Percentiles rank a stretch among this genome's conserved stretches.
phyloP scores from a whole-genome alignment of 345 rosid genomes.

The Eucalyptus regnans region DNA sequence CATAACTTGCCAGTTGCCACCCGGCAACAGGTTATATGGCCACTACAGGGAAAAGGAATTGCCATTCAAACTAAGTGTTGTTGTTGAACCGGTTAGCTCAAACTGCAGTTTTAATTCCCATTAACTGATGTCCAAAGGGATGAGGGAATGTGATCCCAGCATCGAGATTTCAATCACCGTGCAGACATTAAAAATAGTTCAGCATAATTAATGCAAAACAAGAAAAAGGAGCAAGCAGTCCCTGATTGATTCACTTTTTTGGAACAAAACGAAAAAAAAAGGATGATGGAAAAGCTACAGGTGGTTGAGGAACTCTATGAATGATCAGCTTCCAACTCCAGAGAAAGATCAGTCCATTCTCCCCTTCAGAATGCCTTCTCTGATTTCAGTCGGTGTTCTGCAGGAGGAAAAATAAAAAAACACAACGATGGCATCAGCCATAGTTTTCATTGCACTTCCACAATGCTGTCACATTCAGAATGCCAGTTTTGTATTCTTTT shows the following conservation, averaged over 20 bases:
- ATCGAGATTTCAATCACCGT: not conserved
- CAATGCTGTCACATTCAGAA: not conserved
- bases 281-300: not conserved
- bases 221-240: not conserved
- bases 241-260: not conserved
- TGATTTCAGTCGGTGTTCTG: slow-evolving; percentile 86
- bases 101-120: not conserved
- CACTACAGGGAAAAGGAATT: not conserved
- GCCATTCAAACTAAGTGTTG: not conserved
- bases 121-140: not conserved
- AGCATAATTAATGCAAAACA: not conserved
- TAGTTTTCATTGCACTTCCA: not conserved
- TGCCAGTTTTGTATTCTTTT: not conserved
- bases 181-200: not conserved
- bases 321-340: not conserved
- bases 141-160: not conserved
- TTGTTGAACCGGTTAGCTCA: not conserved
- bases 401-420: not conserved
- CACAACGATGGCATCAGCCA: not conserved
- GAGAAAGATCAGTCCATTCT: slow-evolving; percentile 67
- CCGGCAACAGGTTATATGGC: not conserved
- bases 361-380: slow-evolving; percentile 85
- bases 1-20: not conserved
- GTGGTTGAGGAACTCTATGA: not conserved
- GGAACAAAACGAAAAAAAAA: not conserved